Evolutionary conservation across 352 stramenopile species (phyloP).

Genomic region (Phytophthora pini): DNA sequence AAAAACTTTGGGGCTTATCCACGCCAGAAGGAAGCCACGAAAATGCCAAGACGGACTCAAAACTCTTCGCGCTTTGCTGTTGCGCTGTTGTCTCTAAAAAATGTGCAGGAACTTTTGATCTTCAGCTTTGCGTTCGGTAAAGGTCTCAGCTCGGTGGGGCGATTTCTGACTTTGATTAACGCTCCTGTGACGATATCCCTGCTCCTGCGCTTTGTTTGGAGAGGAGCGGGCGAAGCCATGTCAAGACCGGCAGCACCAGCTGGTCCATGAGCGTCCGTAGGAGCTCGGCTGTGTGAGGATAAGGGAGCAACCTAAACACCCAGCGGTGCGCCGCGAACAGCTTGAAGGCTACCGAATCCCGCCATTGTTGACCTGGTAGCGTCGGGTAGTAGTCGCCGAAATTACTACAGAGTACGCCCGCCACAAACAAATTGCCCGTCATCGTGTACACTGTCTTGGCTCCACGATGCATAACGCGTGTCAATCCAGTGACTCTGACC

Average conservation of each 20-base stretch:
- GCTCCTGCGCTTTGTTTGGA: constrained; percentile 18
- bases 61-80: constrained; percentile 26
- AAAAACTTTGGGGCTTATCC: constrained; percentile 32
- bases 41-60: constrained; percentile 22
- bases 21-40: constrained; percentile 32
- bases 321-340: constrained; percentile 61
- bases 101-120: constrained; percentile 20
- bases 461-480: constrained; percentile 24
- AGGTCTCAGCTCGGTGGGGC: constrained; percentile 25
- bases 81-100: constrained; percentile 19
- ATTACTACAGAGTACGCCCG: constrained; percentile 78
- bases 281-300: constrained; percentile 43
- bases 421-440: constrained; percentile 70
- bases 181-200: constrained; percentile 6
- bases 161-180: constrained; percentile 11
- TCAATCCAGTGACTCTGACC: constrained; percentile 40
- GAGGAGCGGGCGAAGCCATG: constrained; percentile 28
- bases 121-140: constrained; percentile 29
- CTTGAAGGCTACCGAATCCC: constrained; percentile 50
- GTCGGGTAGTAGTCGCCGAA: constrained; percentile 75
- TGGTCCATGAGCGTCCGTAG: constrained; percentile 56
- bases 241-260: constrained; percentile 53
- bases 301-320: constrained; percentile 59
- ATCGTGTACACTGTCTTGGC: constrained; percentile 73
- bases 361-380: constrained; percentile 34